Conservation (phyloP, 164 flowering plant species). For the Vitis amurensis region DNA sequence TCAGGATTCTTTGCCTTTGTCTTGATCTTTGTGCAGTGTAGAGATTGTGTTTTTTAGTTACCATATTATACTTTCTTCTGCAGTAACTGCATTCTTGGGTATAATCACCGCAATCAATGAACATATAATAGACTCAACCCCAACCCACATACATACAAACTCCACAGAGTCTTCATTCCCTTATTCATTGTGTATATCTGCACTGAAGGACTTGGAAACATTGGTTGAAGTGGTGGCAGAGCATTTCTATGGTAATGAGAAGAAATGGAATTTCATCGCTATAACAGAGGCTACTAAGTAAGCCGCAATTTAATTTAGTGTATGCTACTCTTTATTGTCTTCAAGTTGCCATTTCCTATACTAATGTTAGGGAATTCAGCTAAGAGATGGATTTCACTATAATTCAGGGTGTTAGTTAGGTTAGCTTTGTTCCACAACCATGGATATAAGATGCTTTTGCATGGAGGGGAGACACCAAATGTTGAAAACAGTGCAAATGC, state of each 20-base stretch:
- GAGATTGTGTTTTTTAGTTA: slow-evolving; percentile 1
- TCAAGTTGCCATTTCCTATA: not conserved
- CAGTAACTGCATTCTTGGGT: slow-evolving; percentile 83
- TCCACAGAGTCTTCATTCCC: slow-evolving; percentile 52
- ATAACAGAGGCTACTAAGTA: slow-evolving; percentile 80
- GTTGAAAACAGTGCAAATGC: slow-evolving; percentile 24
- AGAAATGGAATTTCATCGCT: slow-evolving; percentile 90
- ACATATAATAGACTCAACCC: slow-evolving; percentile 77
- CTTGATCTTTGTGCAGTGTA: slow-evolving; percentile 1
- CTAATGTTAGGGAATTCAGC: not conserved
- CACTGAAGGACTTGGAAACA: slow-evolving; percentile 83
- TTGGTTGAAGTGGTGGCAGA: slow-evolving; percentile 89
- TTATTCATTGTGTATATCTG: slow-evolving; percentile 74
- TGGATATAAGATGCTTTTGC: slow-evolving; percentile 91
- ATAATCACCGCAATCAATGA: slow-evolving; percentile 77
- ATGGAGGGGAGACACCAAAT: slow-evolving; percentile 75
- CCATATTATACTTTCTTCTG: slow-evolving; percentile 13
- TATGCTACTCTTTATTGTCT: not conserved
- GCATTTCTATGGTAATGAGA: slow-evolving; percentile 76
- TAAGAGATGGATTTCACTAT: slow-evolving; percentile 5
- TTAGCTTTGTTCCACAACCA: slow-evolving; percentile 68
- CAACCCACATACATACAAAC: slow-evolving; percentile 31
- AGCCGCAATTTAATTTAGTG: slow-evolving; percentile 20
- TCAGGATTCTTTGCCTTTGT: not conserved
- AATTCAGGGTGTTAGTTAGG: slow-evolving; percentile 69